A percentile compares a stretch with the other conserved stretches of the same genome.
phyloP scores from a whole-genome alignment of 768 basidiomycete species.

The Pleurotus tuoliensis region DNA sequence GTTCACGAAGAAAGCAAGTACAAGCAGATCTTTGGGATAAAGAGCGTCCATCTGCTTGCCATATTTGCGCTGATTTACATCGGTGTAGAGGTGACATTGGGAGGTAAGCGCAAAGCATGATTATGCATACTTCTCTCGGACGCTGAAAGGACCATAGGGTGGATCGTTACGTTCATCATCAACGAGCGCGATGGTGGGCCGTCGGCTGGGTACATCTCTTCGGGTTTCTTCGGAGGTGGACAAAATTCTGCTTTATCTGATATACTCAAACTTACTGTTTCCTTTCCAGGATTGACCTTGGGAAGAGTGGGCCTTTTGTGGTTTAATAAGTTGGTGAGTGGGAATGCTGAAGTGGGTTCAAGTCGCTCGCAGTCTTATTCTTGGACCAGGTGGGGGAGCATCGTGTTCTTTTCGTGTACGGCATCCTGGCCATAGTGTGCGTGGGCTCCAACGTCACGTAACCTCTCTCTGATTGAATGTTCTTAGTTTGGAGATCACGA shows the following conservation, averaged over 20 bases:
- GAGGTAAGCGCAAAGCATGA: conserved; percentile 26
- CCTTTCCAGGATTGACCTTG: conserved; percentile 36
- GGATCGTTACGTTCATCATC: conserved; percentile 52
- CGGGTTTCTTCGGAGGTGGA: conserved; percentile 22
- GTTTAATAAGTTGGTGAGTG: conserved; percentile 38
- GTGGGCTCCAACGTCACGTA: conserved; percentile 1
- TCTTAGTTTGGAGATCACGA: conserved; percentile 38
- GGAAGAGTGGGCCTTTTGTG: conserved; percentile 51
- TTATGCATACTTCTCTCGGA: no score
- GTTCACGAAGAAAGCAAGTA: conserved; percentile 29
- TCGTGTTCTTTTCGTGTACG: conserved; percentile 28
- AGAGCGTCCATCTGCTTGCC: conserved; percentile 42
- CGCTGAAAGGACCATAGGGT: conserved; percentile 27
- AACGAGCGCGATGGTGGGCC: conserved; percentile 41
- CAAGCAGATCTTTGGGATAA: conserved; percentile 40
- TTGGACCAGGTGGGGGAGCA: conserved; percentile 27
- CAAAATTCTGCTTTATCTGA: not conserved
- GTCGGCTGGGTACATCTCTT: conserved; percentile 44
- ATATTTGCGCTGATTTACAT: conserved; percentile 43
- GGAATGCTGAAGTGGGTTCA: not conserved
- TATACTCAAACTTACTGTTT: not conserved
- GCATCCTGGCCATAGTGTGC: conserved; percentile 29
- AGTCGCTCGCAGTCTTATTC: not conserved
- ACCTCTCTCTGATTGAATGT: not conserved
- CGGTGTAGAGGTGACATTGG: conserved; percentile 49